A percentile compares a stretch with the other conserved stretches of the same genome.
Conservation (phyloP, 352 stramenopile genomes). For the Hyaloperonospora brassicae region DNA sequence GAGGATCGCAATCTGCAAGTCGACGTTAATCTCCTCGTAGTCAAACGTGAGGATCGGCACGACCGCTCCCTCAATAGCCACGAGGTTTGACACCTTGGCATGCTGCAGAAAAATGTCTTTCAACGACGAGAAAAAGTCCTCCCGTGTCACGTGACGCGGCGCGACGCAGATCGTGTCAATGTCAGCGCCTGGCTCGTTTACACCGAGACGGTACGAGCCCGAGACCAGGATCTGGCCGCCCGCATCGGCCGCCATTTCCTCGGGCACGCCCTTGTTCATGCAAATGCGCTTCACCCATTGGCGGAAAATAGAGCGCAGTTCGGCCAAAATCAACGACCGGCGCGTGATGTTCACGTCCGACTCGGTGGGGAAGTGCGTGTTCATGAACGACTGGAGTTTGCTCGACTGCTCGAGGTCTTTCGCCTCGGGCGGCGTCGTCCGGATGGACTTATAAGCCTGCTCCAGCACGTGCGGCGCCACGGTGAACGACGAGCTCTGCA, state of each 20-base stretch:
- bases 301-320: constrained; percentile 78
- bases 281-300: constrained; percentile 83
- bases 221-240: constrained; percentile 87
- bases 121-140: constrained; percentile 95
- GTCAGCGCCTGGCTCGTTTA: constrained; percentile 95
- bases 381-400: constrained; percentile 80
- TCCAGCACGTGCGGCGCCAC: constrained; percentile 72
- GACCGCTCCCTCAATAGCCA: constrained; percentile 84
- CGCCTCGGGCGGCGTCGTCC: constrained; percentile 70
- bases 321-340: constrained; percentile 76
- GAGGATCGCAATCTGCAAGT: constrained; percentile 95
- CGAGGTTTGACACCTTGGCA: constrained; percentile 86
- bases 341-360: constrained; percentile 74
- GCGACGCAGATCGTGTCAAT: constrained; percentile 97
- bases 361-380: constrained; percentile 71
- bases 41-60: constrained; percentile 98
- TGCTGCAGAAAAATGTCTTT: constrained; percentile 89
- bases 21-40: constrained; percentile 98
- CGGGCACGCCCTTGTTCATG: constrained; percentile 71
- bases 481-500: constrained; percentile 61
- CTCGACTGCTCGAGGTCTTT: constrained; percentile 78
- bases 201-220: constrained; percentile 91
- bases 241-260: constrained; percentile 78
- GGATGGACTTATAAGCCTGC: constrained; percentile 86
- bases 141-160: constrained; percentile 90